Percentiles rank a stretch among this genome's conserved stretches.
phyloP scores from a whole-genome alignment of 2,329 filamentous ascomycete genomes.

The Gaeumannomyces sp. region DNA sequence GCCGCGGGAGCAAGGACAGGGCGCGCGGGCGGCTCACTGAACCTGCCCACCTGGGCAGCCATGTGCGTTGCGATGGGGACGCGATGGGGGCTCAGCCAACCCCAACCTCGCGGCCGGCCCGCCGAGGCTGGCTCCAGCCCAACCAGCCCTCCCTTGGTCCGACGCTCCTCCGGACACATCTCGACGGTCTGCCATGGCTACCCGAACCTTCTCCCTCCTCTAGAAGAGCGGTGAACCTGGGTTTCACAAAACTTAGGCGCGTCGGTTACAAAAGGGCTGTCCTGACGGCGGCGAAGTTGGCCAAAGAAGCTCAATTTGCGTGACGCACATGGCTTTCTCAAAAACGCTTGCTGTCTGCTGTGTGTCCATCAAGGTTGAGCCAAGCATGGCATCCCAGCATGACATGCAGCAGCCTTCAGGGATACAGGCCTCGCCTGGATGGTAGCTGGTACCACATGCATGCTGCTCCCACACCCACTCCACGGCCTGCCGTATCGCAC shows the following conservation, averaged over 20 bases:
- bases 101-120: background rate
- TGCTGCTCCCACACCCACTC: no score
- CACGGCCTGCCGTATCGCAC: no score
- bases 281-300: background rate
- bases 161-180: no score
- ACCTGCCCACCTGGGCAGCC: background rate
- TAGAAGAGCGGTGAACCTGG: no score
- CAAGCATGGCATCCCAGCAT: background rate
- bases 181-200: background rate
- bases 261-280: background rate
- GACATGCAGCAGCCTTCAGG: background rate
- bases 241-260: background rate
- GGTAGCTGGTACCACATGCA: background rate
- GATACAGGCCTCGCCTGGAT: background rate
- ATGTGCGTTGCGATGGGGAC: no score
- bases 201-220: background rate
- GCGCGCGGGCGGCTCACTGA: background rate
- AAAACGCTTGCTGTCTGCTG: no score
- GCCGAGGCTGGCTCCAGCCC: background rate
- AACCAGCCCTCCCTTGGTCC: no score
- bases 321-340: background rate
- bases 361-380: background rate
- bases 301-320: background rate
- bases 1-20: background rate
- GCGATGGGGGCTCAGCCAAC: background rate